Base-by-base conservation (phyloP, 768 basidiomycete genomes). In the Phylloporus arenicola region DNA sequence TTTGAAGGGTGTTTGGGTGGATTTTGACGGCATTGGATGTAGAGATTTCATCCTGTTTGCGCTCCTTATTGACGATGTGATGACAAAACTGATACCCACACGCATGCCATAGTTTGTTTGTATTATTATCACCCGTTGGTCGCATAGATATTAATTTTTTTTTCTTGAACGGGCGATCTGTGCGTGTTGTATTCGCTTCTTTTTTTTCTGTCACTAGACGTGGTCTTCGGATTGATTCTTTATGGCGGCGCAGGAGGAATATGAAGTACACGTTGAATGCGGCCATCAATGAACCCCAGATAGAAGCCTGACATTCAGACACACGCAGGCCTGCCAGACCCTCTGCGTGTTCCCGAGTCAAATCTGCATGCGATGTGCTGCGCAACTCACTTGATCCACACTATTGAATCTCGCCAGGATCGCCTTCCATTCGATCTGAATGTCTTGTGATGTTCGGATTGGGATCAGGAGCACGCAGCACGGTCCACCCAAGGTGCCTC, bases 1-100 rank as follows among this genome's bases (percentile, higher is more conserved):
- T 63, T 64, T 40, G 73, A 73, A 33, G 71, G 71, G 31, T 76
- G 75, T 60, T 58, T 75, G 40, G 74, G 75, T 40, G 74, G 74
- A 1, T 75, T 75, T 48, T 75, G 61, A 68, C 20, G 17, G 50
- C 6, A 27, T 29, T 45, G 19, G 43, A 48, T 39, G 47, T 43
- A 40, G 47, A 56, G 35, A 44, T 43, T 3, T 7, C 22, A 27
- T 37, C 35, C 37, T 48, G 50, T 19, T 52, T 33, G 27, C 38
- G 48, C 11, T 43, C 43, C 42, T 33, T 38, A 42, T 41, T 51
- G 47, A 61, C 40, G 56, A 49, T 43, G 31, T 41, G 34, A 45
- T 50, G 49, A 62, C 17, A 63, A 57, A 65, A 51, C 40, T 29
- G 63, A 63, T 63, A 63, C 62, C 61, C 62, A 11, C 48, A 60